phyloP scores from a whole-genome alignment of 345 rosid species.

The Microcos paniculata region DNA sequence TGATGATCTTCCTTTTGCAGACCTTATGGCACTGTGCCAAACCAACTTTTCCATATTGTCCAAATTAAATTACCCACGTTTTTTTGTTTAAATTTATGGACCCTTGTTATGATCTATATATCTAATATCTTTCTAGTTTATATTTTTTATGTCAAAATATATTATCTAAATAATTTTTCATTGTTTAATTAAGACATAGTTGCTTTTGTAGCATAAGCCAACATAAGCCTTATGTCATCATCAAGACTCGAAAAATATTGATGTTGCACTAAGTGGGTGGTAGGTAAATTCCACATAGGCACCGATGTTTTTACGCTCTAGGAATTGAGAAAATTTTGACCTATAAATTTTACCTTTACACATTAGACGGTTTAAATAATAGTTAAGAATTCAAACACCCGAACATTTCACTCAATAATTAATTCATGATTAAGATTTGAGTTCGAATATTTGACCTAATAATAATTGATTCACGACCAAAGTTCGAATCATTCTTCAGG shows the following conservation, averaged over 20 bases:
- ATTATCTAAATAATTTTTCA: neutral
- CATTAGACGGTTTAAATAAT: too few relatives aligned
- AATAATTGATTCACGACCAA: too few relatives aligned
- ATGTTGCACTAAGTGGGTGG: neutral
- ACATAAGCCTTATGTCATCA: neutral
- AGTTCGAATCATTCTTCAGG: too few relatives aligned
- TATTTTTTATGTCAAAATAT: neutral
- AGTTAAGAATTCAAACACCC: too few relatives aligned
- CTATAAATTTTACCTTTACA: too few relatives aligned
- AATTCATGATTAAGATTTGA: too few relatives aligned
- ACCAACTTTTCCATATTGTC: neutral
- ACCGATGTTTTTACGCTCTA: neutral
- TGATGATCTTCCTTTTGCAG: neutral
- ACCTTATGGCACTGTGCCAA: neutral
- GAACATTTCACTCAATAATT: too few relatives aligned
- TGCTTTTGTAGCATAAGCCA: neutral
- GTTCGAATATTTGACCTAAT: too few relatives aligned
- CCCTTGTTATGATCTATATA: neutral
- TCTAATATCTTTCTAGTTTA: neutral
- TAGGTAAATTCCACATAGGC: neutral
- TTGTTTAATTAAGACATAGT: neutral
- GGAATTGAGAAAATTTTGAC: neutral
- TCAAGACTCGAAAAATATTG: neutral
- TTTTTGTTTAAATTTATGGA: neutral
- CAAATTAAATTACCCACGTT: neutral